Conservation (phyloP, 2,329 filamentous ascomycete genomes). For the Penicillium sp. region DNA sequence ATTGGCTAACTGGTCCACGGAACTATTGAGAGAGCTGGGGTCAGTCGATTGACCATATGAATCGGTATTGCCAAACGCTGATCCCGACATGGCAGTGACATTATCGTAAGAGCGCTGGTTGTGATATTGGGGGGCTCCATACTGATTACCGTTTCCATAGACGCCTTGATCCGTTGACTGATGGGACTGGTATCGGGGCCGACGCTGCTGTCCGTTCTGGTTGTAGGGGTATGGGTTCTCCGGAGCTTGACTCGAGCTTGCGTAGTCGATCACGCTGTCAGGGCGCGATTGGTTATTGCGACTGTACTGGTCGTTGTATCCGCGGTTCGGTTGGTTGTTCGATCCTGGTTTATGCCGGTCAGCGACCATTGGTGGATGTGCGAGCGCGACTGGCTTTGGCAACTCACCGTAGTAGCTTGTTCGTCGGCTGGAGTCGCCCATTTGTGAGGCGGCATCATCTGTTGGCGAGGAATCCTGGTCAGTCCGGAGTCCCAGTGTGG, state of each 20-base stretch:
- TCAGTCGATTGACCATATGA: conserved; percentile 80
- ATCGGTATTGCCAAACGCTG: conserved; percentile 71
- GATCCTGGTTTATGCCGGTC: not conserved
- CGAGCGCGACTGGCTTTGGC: not conserved
- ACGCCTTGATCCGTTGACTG: conserved; percentile 35
- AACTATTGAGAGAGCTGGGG: conserved; percentile 92
- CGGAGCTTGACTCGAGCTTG: conserved; percentile 45
- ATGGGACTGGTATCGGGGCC: conserved; percentile 35
- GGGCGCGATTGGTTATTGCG: conserved; percentile 42
- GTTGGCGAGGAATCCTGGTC: conserved; percentile 7
- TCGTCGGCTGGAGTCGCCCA: conserved; percentile 54
- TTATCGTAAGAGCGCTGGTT: conserved; percentile 86
- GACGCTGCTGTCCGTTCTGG: conserved; percentile 23
- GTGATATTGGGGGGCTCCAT: conserved; percentile 50
- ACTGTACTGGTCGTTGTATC: conserved; percentile 33
- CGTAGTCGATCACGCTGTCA: conserved; percentile 45
- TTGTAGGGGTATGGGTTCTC: conserved; percentile 50
- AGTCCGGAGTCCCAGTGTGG: conserved; percentile 7
- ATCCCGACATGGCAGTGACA: conserved; percentile 66
- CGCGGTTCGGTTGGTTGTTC: conserved; percentile 24
- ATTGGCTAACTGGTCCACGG: conserved; percentile 68
- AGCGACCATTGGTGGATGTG: not conserved
- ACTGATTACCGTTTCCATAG: conserved; percentile 32
- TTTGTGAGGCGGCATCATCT: conserved; percentile 34
- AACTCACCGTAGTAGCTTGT: conserved; percentile 60